Conservation (phyloP, 164 flowering plant species). For the Paratinospora sagittata region DNA sequence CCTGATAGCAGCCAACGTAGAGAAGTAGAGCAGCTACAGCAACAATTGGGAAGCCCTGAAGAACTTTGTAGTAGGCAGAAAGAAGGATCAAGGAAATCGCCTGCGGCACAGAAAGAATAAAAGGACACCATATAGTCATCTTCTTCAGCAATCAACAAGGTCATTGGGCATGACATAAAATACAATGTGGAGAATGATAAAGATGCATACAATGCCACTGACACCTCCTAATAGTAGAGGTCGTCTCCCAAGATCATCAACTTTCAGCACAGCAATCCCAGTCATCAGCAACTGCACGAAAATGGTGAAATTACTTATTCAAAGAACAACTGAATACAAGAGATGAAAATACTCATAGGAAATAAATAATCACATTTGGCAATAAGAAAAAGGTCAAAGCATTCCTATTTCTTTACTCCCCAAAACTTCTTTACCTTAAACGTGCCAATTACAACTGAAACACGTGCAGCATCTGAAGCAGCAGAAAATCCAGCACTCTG, state of each 20-base stretch:
- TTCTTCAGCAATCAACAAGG: not conserved
- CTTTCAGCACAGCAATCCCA: conserved; percentile 78
- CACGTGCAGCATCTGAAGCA: conserved; percentile 86
- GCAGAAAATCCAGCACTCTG: conserved; percentile 94
- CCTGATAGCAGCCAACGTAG: conserved; percentile 94
- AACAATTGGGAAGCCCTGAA: conserved; percentile 61
- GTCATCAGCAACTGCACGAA: conserved; percentile 78
- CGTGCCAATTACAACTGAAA: conserved; percentile 76
- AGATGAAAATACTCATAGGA: not conserved
- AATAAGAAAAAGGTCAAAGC: not conserved
- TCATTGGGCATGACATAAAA: not conserved
- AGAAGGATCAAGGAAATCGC: conserved; percentile 68
- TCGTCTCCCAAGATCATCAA: conserved; percentile 86
- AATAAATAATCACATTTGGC: not conserved
- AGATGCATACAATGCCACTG: conserved; percentile 63
- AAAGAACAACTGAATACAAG: not conserved
- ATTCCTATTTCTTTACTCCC: not conserved
- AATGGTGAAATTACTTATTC: conserved; percentile 7
- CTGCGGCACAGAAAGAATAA: conserved; percentile 29
- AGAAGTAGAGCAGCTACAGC: conserved; percentile 83
- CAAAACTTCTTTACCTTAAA: conserved; percentile 54
- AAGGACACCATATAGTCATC: not conserved
- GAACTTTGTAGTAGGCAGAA: conserved; percentile 82
- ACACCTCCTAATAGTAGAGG: conserved; percentile 90
- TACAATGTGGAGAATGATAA: not conserved